These are phyloP conservation scores for Cyclostephanos tholiformis DNA, from an alignment of 108 stramenopile species.

Conservation along the genomic window DNA sequence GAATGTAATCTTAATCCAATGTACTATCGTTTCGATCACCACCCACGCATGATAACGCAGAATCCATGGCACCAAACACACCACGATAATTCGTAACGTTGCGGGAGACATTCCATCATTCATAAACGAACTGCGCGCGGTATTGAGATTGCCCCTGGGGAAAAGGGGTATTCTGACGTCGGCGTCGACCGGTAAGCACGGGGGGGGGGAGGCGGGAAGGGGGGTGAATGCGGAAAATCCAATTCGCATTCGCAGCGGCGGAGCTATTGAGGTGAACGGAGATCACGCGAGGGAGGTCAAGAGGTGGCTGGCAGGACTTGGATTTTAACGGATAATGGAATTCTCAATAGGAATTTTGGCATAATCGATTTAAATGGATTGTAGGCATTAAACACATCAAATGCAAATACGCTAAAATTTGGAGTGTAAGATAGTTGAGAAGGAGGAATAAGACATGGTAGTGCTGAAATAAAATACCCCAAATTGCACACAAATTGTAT, in stretches of 20 bases:
- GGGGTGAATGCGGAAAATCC: slow-evolving; percentile 50
- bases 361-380: not conserved
- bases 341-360: not conserved
- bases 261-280: slow-evolving; percentile 87
- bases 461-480: no score
- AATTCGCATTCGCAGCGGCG: slow-evolving; percentile 78
- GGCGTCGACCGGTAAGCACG: slow-evolving; percentile 37
- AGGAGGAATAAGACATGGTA: no score
- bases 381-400: not conserved
- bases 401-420: not conserved
- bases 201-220: slow-evolving; percentile 49
- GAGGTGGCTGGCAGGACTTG: slow-evolving; percentile 82
- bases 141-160: slow-evolving; percentile 53
- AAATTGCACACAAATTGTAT: no score
- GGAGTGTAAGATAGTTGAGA: no score
- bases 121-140: slow-evolving; percentile 71
- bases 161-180: slow-evolving; percentile 38
- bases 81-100: slow-evolving; percentile 80
- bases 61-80: slow-evolving; percentile 75
- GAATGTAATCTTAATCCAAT: not conserved
- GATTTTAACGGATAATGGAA: slow-evolving; percentile 57
- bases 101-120: slow-evolving; percentile 71
- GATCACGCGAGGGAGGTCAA: slow-evolving; percentile 70
- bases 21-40: not conserved
- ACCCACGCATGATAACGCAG: slow-evolving; percentile 26